Conservation (phyloP, 2,329 filamentous ascomycete species). For the Xylaria sp. region DNA sequence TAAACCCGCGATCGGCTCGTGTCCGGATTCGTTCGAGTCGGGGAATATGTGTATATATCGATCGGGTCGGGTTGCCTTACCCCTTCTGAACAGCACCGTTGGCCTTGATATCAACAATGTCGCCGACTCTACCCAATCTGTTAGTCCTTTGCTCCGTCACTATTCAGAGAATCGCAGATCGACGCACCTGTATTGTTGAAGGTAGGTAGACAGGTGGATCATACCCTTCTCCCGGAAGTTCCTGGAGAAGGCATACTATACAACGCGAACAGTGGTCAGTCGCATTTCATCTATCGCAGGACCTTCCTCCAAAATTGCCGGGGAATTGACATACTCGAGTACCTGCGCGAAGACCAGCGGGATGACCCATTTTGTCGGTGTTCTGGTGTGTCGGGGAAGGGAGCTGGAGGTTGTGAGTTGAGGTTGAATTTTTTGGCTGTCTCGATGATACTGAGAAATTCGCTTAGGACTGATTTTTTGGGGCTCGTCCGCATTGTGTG, state of each 20-base stretch:
- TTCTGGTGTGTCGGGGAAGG: slow-evolving; percentile 43
- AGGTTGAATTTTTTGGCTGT: slow-evolving; percentile 27
- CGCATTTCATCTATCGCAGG: background rate
- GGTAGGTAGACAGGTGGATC: slow-evolving; percentile 92
- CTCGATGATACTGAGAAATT: slow-evolving; percentile 27
- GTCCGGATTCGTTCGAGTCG: slow-evolving; percentile 6
- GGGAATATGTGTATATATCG: no score
- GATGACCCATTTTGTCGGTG: slow-evolving; percentile 78
- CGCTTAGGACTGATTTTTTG: slow-evolving; percentile 29
- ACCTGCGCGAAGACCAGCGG: slow-evolving; percentile 83
- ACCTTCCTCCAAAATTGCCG: background rate
- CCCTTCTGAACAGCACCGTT: slow-evolving; percentile 99
- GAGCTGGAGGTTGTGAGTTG: slow-evolving; percentile 23
- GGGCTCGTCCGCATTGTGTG: slow-evolving; percentile 22
- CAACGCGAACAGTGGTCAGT: slow-evolving; percentile 7
- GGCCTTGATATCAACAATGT: slow-evolving; percentile 98
- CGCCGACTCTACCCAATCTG: slow-evolving; percentile 73
- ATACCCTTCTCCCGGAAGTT: slow-evolving; percentile 94
- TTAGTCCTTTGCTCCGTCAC: slow-evolving; percentile 43
- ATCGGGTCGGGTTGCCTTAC: slow-evolving; percentile 57
- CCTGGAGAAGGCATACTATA: slow-evolving; percentile 86
- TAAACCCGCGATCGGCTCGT: slow-evolving; percentile 12
- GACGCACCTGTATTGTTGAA: slow-evolving; percentile 84
- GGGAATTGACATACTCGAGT: slow-evolving; percentile 68
- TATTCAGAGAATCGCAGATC: slow-evolving; percentile 19